These are phyloP conservation scores for Clarireedia hainanense DNA, from an alignment of 2,329 filamentous ascomycete species.

Conservation along the genomic window DNA sequence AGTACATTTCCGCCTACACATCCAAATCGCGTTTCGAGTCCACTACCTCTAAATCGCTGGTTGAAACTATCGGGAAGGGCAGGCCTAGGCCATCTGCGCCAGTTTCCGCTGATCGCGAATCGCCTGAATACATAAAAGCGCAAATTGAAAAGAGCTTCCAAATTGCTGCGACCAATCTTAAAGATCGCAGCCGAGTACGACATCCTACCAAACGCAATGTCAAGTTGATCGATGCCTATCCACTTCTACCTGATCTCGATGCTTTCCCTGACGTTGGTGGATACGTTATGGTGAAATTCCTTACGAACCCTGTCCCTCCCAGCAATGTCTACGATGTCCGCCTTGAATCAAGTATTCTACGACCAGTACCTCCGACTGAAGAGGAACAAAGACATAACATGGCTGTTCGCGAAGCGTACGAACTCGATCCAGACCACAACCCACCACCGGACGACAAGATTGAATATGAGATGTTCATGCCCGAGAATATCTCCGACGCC, in stretches of 20 bases:
- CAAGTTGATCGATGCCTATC: constrained; percentile 51
- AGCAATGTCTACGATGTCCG: constrained; percentile 49
- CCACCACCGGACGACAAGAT: constrained; percentile 50
- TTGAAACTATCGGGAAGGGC: constrained; percentile 31
- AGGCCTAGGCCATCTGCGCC: constrained; percentile 38
- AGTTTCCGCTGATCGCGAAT: constrained; percentile 43
- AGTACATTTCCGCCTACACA: constrained; percentile 67
- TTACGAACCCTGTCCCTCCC: constrained; percentile 52
- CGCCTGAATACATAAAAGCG: constrained; percentile 57
- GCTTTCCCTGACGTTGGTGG: constrained; percentile 63
- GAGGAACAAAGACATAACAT: constrained; percentile 43
- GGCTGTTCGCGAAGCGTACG: constrained; percentile 44
- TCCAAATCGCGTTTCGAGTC: constrained; percentile 43
- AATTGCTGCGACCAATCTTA: constrained; percentile 44
- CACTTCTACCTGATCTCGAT: constrained; percentile 57
- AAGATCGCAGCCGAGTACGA: constrained; percentile 45
- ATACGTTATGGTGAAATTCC: constrained; percentile 63
- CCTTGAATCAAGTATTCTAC: constrained; percentile 53
- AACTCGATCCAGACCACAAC: constrained; percentile 47
- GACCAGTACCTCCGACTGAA: constrained; percentile 48
- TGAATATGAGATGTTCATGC: constrained; percentile 62
- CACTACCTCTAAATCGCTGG: constrained; percentile 44
- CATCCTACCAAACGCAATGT: constrained; percentile 50
- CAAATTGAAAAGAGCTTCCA: constrained; percentile 59
- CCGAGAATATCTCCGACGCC: constrained; percentile 39